phyloP scores from a whole-genome alignment of 805 yeast species.

The Candida multigemmis region DNA sequence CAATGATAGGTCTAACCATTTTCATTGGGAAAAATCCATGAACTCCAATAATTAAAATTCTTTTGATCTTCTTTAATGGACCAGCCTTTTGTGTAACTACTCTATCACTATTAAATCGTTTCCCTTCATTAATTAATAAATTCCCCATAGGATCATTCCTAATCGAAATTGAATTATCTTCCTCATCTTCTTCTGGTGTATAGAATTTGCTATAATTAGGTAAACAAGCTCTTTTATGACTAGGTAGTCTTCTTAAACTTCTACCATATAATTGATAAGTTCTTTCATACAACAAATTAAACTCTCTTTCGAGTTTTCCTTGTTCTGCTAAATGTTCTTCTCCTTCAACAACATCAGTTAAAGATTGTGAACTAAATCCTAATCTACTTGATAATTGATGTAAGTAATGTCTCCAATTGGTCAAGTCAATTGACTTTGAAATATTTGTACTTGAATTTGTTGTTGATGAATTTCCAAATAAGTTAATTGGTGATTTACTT shows the following conservation, averaged over 20 bases:
- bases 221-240: slow-evolving; percentile 28
- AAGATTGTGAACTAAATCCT: slow-evolving; percentile 23
- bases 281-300: slow-evolving; percentile 21
- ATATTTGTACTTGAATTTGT: slow-evolving; percentile 9
- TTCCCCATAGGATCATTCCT: slow-evolving; percentile 34
- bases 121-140: slow-evolving; percentile 23
- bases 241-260: slow-evolving; percentile 25
- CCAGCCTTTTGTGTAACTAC: slow-evolving; percentile 17
- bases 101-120: slow-evolving; percentile 3
- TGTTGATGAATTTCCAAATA: slow-evolving; percentile 18
- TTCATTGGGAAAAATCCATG: slow-evolving; percentile 94
- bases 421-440: slow-evolving; percentile 18
- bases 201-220: slow-evolving; percentile 26
- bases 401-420: slow-evolving; percentile 26
- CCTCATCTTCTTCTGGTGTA: slow-evolving; percentile 16
- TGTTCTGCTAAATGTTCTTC: slow-evolving; percentile 4
- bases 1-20: slow-evolving; percentile 77
- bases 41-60: slow-evolving; percentile 79
- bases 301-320: slow-evolving; percentile 19
- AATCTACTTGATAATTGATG: slow-evolving; percentile 23
- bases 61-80: slow-evolving; percentile 30
- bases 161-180: slow-evolving; percentile 24
- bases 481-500: slow-evolving; percentile 8
- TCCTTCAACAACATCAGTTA: slow-evolving; percentile 14
- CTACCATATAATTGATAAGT: slow-evolving; percentile 31